Evolutionary conservation across 257 asterid genomes (phyloP), one percentile per base, ranked within the genome.

Genomic region (Solanum tarijense): DNA sequence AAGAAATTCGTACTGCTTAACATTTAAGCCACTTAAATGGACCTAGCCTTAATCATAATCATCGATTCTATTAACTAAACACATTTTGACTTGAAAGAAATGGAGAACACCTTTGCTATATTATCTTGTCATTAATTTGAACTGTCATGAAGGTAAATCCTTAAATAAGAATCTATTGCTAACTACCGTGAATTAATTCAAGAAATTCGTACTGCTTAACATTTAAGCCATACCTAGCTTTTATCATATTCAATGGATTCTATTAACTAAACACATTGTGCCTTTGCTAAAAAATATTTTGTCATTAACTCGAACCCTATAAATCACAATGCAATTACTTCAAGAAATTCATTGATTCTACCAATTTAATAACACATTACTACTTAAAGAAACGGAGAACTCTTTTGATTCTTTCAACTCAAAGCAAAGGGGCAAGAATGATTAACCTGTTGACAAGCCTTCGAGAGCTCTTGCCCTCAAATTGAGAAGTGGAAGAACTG

Each of bases 401-500:
- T 38, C 36, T 20, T 12, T 60, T 7, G 25, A 4, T 23, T 25
- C 31, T 9, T 35, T 32, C 6, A 86, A 27, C 25, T 41, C 27
- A 32, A 23, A 43, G 68, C 71, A 14, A 65, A 69, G 13, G 74
- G 7, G 48, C 36, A 65, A 38, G 23, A 52, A 52, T 16, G 31
- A 74, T 86, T 74, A 18, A 94, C 98, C 99, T 87, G 92, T 87
- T 41, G 86, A 25, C 86, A 81, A 74, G 75, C 83, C 90, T 73
- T 91, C 90, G 78, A 90, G 38, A 39, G 95, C 92, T 7, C 73
- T 88, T 20, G 92, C 93, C 89, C 92, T 89, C 86, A 87, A 69
- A 29, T 86, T 92, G 79, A 93, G 87, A 87, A 94, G 87, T 16
- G 94, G 98, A 87, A 95, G 69, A 7, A 91, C 91, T 7, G 94